Base-by-base conservation (phyloP, 108 stramenopile genomes). In the Nitzschia inconspicua region DNA sequence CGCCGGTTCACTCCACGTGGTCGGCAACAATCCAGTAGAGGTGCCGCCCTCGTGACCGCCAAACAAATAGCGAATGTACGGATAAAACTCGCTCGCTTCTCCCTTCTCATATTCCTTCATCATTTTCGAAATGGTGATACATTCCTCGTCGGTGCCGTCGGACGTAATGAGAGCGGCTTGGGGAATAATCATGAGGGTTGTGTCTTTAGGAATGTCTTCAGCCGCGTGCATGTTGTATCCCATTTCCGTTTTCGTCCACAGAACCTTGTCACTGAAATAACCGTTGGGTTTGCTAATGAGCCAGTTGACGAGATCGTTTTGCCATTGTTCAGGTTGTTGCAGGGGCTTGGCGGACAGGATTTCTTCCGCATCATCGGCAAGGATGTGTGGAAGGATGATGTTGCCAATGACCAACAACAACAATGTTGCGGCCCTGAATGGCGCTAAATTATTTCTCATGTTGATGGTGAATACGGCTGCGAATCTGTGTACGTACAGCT, bases 51-150 rank as follows among this genome's bases (percentile, higher is more conserved):
- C 70, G 72, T 42, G 76, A 73, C 59, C 47, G n/a, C 72, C 61
- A 29, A 63, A 63, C 2, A 89, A 61, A 54, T 86, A 89, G 36
- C 79, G 71, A 41, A 78, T 60, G 39, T 84, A 89, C 4, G 84
- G 84, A 25, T 79, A 82, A 47, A 66, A 82, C 8, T 66, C 34
- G 10, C 78, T 80, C 40, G 73, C 41, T 3, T 86, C 73, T 10
- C 88, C 88, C 25, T 76, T 53, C 34, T 32, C 26, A 35, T 60
- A 41, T 59, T 78, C 76, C 11, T 66, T 35, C 3, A 63, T 25
- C 4, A 78, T 43, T 11, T 34, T 54, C 20, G 27, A 36, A 16
- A 68, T 61, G 4, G 73, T 60, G 4, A 18, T 29, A 44, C 81
- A 82, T 11, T 55, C 37, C 18, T 34, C 49, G 10, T 54, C 44